Evolutionary conservation across 2,329 filamentous ascomycete genomes (phyloP), one percentile per base, ranked within the genome.

Genomic region (Fusarium aywerte): DNA sequence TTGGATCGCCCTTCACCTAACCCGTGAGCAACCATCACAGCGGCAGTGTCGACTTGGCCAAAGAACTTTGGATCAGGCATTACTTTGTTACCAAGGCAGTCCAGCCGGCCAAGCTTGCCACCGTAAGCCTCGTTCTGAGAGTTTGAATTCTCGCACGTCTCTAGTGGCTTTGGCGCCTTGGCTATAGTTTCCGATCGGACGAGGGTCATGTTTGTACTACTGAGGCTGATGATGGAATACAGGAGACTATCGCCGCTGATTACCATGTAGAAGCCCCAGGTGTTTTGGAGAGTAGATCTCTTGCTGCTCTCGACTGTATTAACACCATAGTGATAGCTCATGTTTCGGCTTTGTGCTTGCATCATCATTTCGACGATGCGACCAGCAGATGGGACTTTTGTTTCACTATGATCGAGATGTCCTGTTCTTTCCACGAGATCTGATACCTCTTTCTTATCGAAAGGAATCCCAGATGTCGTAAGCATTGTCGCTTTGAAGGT

Each of bases 121-220:
- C 67, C 66, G 31, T 56, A 69, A 0, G 62, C 66, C 29, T 69
- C 67, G 5, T 69, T 67, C 18, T 69, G 67, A 4, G 42, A 69
- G 3, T 58, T 67, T 7, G 35, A n/a, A 3, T 6, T 5, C 7
- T 45, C 45, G 5, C 67, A 69, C 1, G 23, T 33, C 7, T 58
- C 54, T 1, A 51, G 27, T 9, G 67, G 66, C 1, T 18, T 9
- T 1, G 67, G 67, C 1, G 58, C 35, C 7, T 44, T 23, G 2
- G 6, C 9, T 4, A 69, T 20, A 2, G 21, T 44, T 10, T 69
- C 67, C 0, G 67, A 69, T 42, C 66, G 45, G 12, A 69, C 32
- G 2, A 69, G 38, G 1, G 58, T 69, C 8, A 69, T 69, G n/a
- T 69, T 69, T 4, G 66, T 67, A 1, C 29, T 18, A 2, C 48